Conservation (phyloP, 495 filamentous ascomycete genomes). For the Annulohypoxylon moriforme region DNA sequence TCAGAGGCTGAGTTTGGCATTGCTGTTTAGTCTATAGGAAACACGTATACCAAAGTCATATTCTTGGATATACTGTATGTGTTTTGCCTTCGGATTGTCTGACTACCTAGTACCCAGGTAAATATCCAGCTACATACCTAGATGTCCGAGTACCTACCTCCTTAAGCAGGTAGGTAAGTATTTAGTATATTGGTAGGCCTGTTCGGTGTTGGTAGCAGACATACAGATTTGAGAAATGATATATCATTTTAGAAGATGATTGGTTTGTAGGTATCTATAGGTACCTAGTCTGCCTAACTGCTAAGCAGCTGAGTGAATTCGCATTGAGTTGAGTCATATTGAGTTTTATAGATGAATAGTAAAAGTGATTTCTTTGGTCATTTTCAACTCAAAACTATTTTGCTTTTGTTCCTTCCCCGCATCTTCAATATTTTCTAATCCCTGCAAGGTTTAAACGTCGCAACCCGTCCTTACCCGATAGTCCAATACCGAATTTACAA, state of each 20-base stretch:
- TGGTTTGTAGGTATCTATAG: background rate
- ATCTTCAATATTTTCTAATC: background rate
- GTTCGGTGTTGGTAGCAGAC: too few relatives aligned
- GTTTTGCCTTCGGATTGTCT: too few relatives aligned
- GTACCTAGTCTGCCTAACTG: background rate
- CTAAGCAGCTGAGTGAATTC: background rate
- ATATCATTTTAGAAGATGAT: background rate
- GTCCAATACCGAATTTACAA: background rate
- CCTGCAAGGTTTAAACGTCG: background rate
- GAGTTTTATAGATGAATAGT: background rate
- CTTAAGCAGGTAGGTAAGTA: background rate
- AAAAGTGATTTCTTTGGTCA: background rate
- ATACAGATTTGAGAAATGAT: background rate
- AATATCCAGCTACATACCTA: too few relatives aligned
- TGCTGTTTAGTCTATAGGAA: background rate
- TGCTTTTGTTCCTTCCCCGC: constrained; percentile 4
- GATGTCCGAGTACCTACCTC: too few relatives aligned
- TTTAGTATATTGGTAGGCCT: background rate
- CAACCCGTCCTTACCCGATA: constrained; percentile 4
- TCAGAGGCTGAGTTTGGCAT: background rate
- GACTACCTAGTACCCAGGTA: too few relatives aligned
- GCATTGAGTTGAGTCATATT: background rate
- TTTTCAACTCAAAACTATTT: background rate
- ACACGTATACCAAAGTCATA: background rate
- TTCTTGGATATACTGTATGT: background rate